Evolutionary conservation across 345 rosid genomes (phyloP).

Genomic region (Syzygium aqueum): DNA sequence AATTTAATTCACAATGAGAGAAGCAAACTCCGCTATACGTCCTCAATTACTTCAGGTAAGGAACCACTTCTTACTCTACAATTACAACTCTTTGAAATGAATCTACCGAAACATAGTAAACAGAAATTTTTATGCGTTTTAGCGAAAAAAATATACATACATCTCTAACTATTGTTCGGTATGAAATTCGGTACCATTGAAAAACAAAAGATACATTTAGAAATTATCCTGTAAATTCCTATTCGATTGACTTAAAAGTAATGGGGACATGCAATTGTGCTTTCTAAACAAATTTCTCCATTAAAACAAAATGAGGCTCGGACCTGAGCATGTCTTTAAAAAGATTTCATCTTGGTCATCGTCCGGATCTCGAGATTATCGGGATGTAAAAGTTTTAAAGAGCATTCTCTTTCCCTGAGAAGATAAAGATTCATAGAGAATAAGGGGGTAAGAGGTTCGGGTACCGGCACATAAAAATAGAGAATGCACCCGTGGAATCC

Average conservation of each 20-base stretch:
- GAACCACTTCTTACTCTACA: neutral
- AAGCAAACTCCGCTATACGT: neutral
- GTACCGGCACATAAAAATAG: no score
- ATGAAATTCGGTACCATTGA: neutral
- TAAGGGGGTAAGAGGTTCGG: no score
- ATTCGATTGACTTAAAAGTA: neutral
- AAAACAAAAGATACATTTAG: no score
- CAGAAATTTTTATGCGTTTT: neutral
- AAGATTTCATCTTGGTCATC: no score
- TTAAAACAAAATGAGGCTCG: neutral
- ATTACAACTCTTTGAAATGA: neutral
- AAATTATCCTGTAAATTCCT: neutral
- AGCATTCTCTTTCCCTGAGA: no score
- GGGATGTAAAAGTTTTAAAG: no score
- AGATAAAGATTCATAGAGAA: no score
- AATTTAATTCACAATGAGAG: neutral
- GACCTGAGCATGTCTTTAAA: no score
- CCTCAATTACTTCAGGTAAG: neutral
- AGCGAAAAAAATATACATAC: no score
- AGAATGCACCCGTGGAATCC: no score
- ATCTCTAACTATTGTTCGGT: neutral
- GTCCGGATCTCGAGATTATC: no score
- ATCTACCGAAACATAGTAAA: neutral
- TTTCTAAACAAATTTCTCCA: neutral
- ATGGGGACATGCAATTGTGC: accelerated